These are phyloP conservation scores for Collybia nuda DNA, from an alignment of 768 basidiomycete genomes.

Conservation along the genomic window DNA sequence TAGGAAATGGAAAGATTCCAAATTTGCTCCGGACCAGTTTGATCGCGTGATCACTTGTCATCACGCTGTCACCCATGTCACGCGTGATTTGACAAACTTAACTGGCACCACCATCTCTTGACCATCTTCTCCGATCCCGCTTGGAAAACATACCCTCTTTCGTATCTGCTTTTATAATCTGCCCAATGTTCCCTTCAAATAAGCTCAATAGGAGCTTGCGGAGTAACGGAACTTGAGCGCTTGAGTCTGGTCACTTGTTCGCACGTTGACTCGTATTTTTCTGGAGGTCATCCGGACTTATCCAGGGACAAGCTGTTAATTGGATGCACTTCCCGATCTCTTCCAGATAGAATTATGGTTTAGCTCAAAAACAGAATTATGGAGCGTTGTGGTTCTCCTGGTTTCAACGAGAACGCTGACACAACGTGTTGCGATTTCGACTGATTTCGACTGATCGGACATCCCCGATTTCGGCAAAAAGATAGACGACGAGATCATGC, in stretches of 20 bases:
- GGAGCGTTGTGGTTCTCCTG: conserved; percentile 17
- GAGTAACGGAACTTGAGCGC: too few species aligned
- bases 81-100: conserved; percentile 8
- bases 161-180: background rate
- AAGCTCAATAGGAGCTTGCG: background rate
- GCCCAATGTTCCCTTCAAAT: conserved; percentile 12
- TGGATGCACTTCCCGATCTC: too few species aligned
- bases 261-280: too few species aligned
- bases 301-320: too few species aligned
- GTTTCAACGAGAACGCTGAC: conserved; percentile 36
- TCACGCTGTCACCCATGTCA: conserved; percentile 1
- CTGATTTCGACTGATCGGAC: conserved; percentile 48
- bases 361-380: too few species aligned
- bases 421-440: conserved; percentile 38
- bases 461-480: conserved; percentile 40
- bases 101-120: conserved; percentile 5
- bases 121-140: conserved; percentile 8
- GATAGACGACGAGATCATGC: conserved; percentile 38
- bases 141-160: conserved; percentile 16
- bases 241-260: too few species aligned
- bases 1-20: background rate
- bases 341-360: too few species aligned
- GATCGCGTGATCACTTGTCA: conserved; percentile 15
- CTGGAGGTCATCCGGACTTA: too few species aligned
- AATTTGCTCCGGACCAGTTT: background rate